Percentiles rank a stretch among this genome's conserved stretches.
Evolutionary conservation across 2,329 filamentous ascomycete genomes (phyloP).

Genomic region (Xylaria arbuscula): DNA sequence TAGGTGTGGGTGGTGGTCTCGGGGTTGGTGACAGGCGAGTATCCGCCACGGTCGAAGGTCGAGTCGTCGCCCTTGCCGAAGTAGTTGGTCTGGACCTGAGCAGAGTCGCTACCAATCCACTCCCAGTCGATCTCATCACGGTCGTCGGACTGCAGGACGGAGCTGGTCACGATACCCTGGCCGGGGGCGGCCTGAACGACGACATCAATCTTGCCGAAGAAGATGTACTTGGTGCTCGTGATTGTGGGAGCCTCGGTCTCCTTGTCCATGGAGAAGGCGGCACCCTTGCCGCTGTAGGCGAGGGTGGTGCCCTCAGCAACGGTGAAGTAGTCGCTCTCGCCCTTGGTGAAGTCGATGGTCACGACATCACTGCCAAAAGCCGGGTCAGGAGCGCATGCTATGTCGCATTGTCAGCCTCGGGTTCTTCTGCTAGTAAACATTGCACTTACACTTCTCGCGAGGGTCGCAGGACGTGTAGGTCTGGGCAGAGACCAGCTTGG

Average conservation of each 20-base stretch:
- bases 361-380: slow-evolving; percentile 73
- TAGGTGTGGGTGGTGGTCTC: slow-evolving; percentile 72
- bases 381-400: slow-evolving; percentile 77
- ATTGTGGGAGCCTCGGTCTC: slow-evolving; percentile 77
- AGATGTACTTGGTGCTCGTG: slow-evolving; percentile 86
- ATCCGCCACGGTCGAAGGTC: slow-evolving; percentile 75
- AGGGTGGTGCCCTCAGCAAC: slow-evolving; percentile 60
- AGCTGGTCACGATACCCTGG: slow-evolving; percentile 86
- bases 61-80: slow-evolving; percentile 77
- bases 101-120: slow-evolving; percentile 82
- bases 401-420: slow-evolving; percentile 39
- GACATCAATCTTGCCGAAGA: slow-evolving; percentile 91
- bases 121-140: slow-evolving; percentile 98
- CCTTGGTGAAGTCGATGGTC: slow-evolving; percentile 80
- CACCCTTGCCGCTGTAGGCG: slow-evolving; percentile 61
- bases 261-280: slow-evolving; percentile 73
- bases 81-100: slow-evolving; percentile 88
- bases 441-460: slow-evolving; percentile 59
- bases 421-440: neutral
- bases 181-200: slow-evolving; percentile 83
- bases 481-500: slow-evolving; percentile 64
- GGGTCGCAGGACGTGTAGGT: slow-evolving; percentile 68
- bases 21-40: slow-evolving; percentile 67
- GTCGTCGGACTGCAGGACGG: slow-evolving; percentile 89
- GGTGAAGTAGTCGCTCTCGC: slow-evolving; percentile 68